Percentiles rank a stretch among this genome's conserved stretches.
Conservation (phyloP, 306 rosid species). For the Gleditsia sinensis region DNA sequence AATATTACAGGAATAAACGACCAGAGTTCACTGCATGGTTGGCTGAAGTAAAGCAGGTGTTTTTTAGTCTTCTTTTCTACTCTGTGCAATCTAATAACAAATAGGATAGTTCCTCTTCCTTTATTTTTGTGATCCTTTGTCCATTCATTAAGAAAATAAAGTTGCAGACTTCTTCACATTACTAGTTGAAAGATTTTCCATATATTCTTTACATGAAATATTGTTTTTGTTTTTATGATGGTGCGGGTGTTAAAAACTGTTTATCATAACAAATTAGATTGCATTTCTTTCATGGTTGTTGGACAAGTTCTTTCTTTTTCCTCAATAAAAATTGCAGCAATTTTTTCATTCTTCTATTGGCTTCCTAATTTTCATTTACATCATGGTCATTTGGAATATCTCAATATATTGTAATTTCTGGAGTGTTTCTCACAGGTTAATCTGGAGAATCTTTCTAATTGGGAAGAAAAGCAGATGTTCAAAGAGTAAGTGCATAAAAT, state of each 20-base stretch:
- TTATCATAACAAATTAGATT: background rate
- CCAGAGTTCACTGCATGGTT: conserved; percentile 99
- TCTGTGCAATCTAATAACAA: background rate
- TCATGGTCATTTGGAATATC: conserved; percentile 5
- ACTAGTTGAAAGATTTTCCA: background rate
- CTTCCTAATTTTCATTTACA: background rate
- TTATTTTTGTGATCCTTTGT: background rate
- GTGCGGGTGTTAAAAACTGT: background rate
- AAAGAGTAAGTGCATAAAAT: conserved; percentile 63
- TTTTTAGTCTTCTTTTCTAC: conserved; percentile 29
- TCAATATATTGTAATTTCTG: conserved; percentile 21
- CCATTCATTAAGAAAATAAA: conserved; percentile 7
- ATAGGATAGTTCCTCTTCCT: background rate
- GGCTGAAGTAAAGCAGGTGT: conserved; percentile 87
- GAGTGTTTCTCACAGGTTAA: conserved; percentile 63
- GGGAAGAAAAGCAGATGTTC: conserved; percentile 99
- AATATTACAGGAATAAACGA: conserved; percentile 78
- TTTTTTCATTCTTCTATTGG: background rate
- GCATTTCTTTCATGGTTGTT: conserved; percentile 15
- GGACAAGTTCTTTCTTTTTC: background rate
- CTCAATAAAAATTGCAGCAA: background rate
- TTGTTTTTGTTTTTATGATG: background rate
- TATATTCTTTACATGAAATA: background rate
- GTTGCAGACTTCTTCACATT: background rate
- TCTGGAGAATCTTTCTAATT: conserved; percentile 83